Evolutionary conservation across 176 grass and related monocot genomes (phyloP).

Genomic region (Rhynchospora breviuscula): DNA sequence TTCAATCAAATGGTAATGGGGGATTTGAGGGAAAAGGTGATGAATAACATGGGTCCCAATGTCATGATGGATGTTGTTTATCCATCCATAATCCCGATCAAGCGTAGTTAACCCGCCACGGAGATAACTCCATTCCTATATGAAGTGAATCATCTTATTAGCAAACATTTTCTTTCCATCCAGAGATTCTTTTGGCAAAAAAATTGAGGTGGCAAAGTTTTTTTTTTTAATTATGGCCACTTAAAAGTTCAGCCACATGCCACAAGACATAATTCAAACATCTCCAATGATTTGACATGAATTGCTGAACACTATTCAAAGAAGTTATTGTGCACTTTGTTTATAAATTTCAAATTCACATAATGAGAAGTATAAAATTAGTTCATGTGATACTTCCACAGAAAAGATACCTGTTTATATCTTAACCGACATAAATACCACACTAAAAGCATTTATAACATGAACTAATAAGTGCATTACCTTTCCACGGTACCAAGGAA

Average conservation of each 20-base stretch:
- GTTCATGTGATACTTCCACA: neutral
- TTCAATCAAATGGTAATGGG: conserved; percentile 87
- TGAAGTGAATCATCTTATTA: conserved; percentile 17
- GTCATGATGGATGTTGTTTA: conserved; percentile 93
- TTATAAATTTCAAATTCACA: neutral
- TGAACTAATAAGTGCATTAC: conserved; percentile 30
- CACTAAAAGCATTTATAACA: conserved; percentile 18
- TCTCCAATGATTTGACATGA: neutral
- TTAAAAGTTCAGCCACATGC: neutral
- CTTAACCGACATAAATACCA: conserved; percentile 9
- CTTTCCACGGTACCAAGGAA: conserved; percentile 97
- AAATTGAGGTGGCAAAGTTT: neutral
- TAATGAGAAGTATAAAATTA: neutral
- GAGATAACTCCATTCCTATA: conserved; percentile 89
- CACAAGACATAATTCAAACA: neutral
- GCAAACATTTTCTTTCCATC: neutral
- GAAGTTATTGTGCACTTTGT: neutral
- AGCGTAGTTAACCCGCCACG: conserved; percentile 87
- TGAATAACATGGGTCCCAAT: conserved; percentile 97
- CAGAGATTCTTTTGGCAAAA: neutral
- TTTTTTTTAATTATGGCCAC: neutral
- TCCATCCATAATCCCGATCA: conserved; percentile 84
- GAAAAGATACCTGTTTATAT: neutral
- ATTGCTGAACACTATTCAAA: neutral
- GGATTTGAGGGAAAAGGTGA: conserved; percentile 92